Evolutionary conservation across 1,284 basidiomycete genomes (phyloP).

Genomic region (Gomphus bonarii): DNA sequence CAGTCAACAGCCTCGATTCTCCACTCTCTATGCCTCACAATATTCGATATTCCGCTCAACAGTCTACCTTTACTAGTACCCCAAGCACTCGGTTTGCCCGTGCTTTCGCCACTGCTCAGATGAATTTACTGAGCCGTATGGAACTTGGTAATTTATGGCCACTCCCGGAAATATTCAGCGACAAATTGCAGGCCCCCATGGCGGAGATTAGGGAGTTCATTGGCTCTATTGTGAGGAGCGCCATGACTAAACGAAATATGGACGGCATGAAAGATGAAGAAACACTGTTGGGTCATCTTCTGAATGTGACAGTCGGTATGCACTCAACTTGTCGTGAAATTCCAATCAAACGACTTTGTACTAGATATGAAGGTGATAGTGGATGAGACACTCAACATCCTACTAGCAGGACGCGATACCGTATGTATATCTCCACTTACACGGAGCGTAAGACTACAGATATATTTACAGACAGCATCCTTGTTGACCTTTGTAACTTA

Average conservation of each 20-base stretch:
- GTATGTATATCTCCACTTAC: slow-evolving; percentile 25
- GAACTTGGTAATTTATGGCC: slow-evolving; percentile 36
- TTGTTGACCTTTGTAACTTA: slow-evolving; percentile 23
- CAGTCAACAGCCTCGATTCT: slow-evolving; percentile 2
- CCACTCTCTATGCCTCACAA: slow-evolving; percentile 29
- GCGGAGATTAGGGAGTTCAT: slow-evolving; percentile 41
- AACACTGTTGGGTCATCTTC: slow-evolving; percentile 57
- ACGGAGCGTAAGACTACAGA: background rate
- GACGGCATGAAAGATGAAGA: slow-evolving; percentile 39
- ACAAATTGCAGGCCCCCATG: slow-evolving; percentile 35
- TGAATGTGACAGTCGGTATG: slow-evolving; percentile 52
- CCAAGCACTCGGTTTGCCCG: slow-evolving; percentile 17
- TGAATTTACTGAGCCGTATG: slow-evolving; percentile 27
- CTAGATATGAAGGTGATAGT: slow-evolving; percentile 6
- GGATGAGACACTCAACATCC: slow-evolving; percentile 28
- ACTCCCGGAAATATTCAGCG: slow-evolving; percentile 34
- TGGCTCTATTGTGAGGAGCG: slow-evolving; percentile 48
- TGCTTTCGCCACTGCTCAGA: slow-evolving; percentile 26
- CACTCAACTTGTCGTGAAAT: background rate
- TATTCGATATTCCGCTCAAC: slow-evolving; percentile 28
- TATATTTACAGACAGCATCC: slow-evolving; percentile 23
- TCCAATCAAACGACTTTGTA: background rate
- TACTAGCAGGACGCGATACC: slow-evolving; percentile 66
- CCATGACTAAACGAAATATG: slow-evolving; percentile 35
- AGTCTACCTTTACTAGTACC: slow-evolving; percentile 28